Base-by-base conservation (phyloP, 2,329 filamentous ascomycete species). In the Acrocalymma vagum region DNA sequence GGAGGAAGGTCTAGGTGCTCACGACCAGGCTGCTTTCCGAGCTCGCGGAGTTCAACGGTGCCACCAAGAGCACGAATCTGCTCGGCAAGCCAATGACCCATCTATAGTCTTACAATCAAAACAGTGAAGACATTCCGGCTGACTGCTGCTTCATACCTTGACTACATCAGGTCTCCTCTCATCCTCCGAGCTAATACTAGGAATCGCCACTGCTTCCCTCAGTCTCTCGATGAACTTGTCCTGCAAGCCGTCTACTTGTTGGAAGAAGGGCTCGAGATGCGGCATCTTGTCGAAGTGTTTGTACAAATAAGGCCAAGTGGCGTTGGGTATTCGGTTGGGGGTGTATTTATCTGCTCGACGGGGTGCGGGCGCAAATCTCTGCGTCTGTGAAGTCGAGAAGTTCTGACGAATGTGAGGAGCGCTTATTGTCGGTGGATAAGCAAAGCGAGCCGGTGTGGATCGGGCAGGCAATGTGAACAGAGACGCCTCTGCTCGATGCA, bases 131-230 rank as follows among this genome's bases (percentile, higher is more conserved):
- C 29, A 31, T 21, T 16, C 16, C 8, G 17, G 20, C 2, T 2
- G 31, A 9, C 9, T 7, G 18, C 18, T 25, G 26, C 16, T 10
- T 61, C 67, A 42, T 67, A 82, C 81, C 72, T 87, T 90, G 65
- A 99, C 84, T 50, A 99, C 94, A 80, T 99, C 92, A 39, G 86
- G 86, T 45, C 94, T 86, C 65, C 90, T 86, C 58, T 87, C 86
- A 65, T 94, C 90, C 51, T 96, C 92, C 31, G 93, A 89, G 22
- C 93, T 97, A 69, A 99, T 82, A 51, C 94, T 99, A 14, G 94
- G 94, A 62, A 99, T 99, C 36, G 92, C 93, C 45, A 99, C 94
- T 38, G 94, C 94, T 73, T 92, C 85, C 65, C 89, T 83, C 46
- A 99, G 84, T 59, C 93, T 87, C 61, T 95, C 87, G 72, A 96